These are phyloP conservation scores for Lactarius vividus DNA, from an alignment of 768 basidiomycete species.

Conservation along the genomic window DNA sequence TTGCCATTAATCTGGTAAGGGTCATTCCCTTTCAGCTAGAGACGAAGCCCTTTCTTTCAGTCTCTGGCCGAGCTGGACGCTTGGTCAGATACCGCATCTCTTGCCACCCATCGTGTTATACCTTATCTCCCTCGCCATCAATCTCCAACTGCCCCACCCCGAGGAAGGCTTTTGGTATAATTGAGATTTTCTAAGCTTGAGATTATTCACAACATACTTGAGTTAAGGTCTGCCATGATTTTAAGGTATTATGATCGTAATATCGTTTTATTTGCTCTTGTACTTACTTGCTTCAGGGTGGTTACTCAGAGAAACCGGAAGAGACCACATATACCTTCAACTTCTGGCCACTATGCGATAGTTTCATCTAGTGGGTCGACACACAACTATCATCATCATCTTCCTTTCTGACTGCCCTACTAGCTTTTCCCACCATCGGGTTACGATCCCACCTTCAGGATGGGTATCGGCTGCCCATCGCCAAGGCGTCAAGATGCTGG, in stretches of 20 bases:
- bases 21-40: conserved; percentile 16
- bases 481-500: conserved; percentile 75
- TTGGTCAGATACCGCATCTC: conserved; percentile 44
- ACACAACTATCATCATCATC: not conserved
- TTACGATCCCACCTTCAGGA: conserved; percentile 74
- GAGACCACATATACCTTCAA: conserved; percentile 74
- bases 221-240: conserved; percentile 68
- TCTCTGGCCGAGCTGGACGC: conserved; percentile 19
- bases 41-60: conserved; percentile 18
- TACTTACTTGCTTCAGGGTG: conserved; percentile 49
- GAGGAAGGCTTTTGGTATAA: conserved; percentile 61
- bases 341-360: conserved; percentile 68
- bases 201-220: conserved; percentile 5
- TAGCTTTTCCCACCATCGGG: conserved; percentile 83
- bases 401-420: not conserved
- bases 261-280: conserved; percentile 1
- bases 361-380: conserved; percentile 70
- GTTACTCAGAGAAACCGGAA: conserved; percentile 66
- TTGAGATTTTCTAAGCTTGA: conserved; percentile 20
- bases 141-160: conserved; percentile 26
- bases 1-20: conserved; percentile 21
- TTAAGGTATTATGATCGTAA: conserved; percentile 48
- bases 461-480: conserved; percentile 80
- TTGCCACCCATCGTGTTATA: conserved; percentile 42
- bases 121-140: conserved; percentile 37